Conservation (phyloP, 495 filamentous ascomycete species). For the Neurospora sp. region DNA sequence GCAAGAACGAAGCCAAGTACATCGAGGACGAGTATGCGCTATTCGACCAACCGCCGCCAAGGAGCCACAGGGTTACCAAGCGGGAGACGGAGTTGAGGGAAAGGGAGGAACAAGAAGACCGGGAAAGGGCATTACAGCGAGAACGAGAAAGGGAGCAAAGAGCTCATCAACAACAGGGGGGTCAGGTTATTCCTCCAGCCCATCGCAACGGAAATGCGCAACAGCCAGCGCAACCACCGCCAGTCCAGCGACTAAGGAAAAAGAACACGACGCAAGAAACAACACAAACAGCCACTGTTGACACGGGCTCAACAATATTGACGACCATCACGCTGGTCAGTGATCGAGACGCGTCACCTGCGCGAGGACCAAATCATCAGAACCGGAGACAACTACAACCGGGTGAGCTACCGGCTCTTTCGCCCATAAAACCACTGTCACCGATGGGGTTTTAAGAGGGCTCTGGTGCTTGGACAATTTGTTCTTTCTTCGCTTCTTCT, state of each 20-base stretch:
- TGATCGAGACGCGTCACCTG: constrained; percentile 26
- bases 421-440: constrained; percentile 61
- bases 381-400: background rate
- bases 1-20: constrained; percentile 76
- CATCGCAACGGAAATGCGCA: background rate
- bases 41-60: constrained; percentile 43
- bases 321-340: constrained; percentile 34
- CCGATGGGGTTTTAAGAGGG: constrained; percentile 46
- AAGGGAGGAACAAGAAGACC: background rate
- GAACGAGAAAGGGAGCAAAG: constrained; percentile 1
- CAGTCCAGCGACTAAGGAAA: constrained; percentile 27
- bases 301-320: constrained; percentile 26
- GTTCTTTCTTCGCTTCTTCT: background rate
- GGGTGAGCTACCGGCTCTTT: constrained; percentile 44
- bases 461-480: background rate
- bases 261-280: constrained; percentile 18
- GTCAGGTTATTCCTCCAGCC: background rate
- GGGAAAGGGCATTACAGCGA: constrained; percentile 3
- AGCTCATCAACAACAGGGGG: constrained; percentile 8
- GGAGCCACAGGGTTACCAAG: constrained; percentile 10
- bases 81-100: background rate
- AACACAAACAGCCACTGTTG: constrained; percentile 7
- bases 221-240: constrained; percentile 16
- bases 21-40: constrained; percentile 61
- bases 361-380: constrained; percentile 13